phyloP scores from a whole-genome alignment of 2,329 filamentous ascomycete species.

The Penicillium sp. region DNA sequence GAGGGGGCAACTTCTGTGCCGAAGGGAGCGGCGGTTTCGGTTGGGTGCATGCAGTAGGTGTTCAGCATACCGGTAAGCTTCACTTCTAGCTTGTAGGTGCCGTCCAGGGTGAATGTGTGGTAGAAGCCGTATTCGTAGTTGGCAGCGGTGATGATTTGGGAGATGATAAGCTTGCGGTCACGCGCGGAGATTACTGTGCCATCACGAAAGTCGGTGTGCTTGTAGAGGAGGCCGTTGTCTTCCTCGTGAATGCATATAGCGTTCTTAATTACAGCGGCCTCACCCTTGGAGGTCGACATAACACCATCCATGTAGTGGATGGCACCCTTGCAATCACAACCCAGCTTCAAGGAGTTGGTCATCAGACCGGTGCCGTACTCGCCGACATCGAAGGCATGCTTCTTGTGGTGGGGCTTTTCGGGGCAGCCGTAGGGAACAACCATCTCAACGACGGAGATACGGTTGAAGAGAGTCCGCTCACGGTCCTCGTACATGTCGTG shows the following conservation, averaged over 20 bases:
- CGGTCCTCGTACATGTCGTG: constrained; percentile 29
- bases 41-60: constrained; percentile 75
- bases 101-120: constrained; percentile 87
- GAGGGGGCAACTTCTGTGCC: constrained; percentile 84
- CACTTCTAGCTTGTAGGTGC: constrained; percentile 84
- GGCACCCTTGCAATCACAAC: constrained; percentile 31
- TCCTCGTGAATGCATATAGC: constrained; percentile 32
- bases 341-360: constrained; percentile 30
- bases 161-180: constrained; percentile 77
- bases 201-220: constrained; percentile 88
- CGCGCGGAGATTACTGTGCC: constrained; percentile 80
- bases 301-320: constrained; percentile 30
- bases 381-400: constrained; percentile 30
- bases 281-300: constrained; percentile 23
- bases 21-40: constrained; percentile 77
- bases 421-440: constrained; percentile 29
- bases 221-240: constrained; percentile 46
- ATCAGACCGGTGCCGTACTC: constrained; percentile 29
- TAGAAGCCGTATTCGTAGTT: constrained; percentile 89
- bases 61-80: constrained; percentile 88
- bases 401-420: constrained; percentile 28
- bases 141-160: constrained; percentile 87
- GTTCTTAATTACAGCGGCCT: constrained; percentile 25
- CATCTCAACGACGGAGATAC: constrained; percentile 30
- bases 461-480: constrained; percentile 31